Base-by-base conservation (phyloP, 2,329 filamentous ascomycete species). In the Purpureocillium lavendulum region DNA sequence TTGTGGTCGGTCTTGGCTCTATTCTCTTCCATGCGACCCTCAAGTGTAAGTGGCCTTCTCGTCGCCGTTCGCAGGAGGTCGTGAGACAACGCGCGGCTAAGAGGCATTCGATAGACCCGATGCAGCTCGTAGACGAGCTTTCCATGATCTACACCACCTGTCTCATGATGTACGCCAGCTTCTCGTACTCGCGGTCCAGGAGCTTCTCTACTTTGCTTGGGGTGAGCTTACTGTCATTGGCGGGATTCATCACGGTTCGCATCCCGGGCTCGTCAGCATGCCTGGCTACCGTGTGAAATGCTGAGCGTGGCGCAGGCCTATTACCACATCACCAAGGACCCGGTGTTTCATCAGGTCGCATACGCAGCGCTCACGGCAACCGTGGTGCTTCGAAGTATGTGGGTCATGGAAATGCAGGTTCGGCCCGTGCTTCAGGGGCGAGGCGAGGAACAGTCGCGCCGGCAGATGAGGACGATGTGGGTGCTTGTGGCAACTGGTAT, bases 301-400 rank as follows among this genome's bases (percentile, higher is more conserved):
- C n/a, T 33, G 21, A 36, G 33, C 12, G 11, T 13, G 21, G 16
- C 29, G 35, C 24, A 70, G 66, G 52, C 59, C 4, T 67, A 66
- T 59, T 94, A 94, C 61, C 84, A 88, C 55, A 78, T 85, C 45
- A 77, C 88, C 13, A 86, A 89, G 55, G 81, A 94, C 47, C 86
- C 87, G 0, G 68, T 77, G 2, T 94, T 94, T 59, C 87, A 94
- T 61, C 86, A 94, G 57, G 80, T 78, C 44, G 82, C 82, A 4
- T 94, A 88, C 50, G 84, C 80, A 2, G 55, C 83, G 4, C 64
- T 94, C 33, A 92, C 86, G 1, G 71, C 72, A 5, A 67, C 80
- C 32, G 77, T 90, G 16, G 70, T 92, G 17, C 66, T 84, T 39
- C 78, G 84, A 28, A 83, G 80, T 50, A 81, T 89, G 68, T 87